Conservation (phyloP, 805 yeast genomes). For the Tetrapisispora pingtungensis region DNA sequence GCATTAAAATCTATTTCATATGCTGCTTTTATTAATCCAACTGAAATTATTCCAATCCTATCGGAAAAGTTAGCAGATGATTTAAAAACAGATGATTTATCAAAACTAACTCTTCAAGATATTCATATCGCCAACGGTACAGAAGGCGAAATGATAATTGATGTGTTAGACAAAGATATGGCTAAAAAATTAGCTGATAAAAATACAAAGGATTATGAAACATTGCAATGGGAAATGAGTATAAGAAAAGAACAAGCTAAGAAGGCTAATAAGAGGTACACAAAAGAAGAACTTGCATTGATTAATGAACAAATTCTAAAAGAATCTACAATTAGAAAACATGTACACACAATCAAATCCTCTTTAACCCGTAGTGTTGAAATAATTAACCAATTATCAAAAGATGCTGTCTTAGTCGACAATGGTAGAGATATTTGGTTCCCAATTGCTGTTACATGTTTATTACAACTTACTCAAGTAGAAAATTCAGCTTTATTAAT, state of each 20-base stretch:
- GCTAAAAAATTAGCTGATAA: conserved; percentile 44
- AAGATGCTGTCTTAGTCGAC: conserved; percentile 40
- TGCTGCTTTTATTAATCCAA: conserved; percentile 51
- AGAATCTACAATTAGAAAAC: conserved; percentile 48
- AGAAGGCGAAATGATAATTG: conserved; percentile 61
- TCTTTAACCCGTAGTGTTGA: conserved; percentile 40
- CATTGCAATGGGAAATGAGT: conserved; percentile 80
- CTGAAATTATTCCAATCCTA: conserved; percentile 42
- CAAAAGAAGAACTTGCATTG: conserved; percentile 64
- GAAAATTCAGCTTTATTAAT: conserved; percentile 29
- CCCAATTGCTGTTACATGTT: conserved; percentile 46
- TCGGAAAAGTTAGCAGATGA: conserved; percentile 35
- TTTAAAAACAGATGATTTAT: conserved; percentile 30
- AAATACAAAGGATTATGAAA: conserved; percentile 76
- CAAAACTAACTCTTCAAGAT: conserved; percentile 38
- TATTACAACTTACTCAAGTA: conserved; percentile 38
- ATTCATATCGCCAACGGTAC: conserved; percentile 55
- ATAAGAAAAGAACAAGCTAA: conserved; percentile 64
- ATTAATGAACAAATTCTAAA: conserved; percentile 53
- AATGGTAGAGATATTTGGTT: conserved; percentile 67
- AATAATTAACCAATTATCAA: conserved; percentile 45
- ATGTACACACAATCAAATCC: conserved; percentile 32
- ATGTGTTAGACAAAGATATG: conserved; percentile 43
- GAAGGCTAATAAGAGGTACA: conserved; percentile 42
- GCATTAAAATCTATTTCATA: conserved; percentile 44